These are phyloP conservation scores for Backusella luteola DNA, from an alignment of 192 early-diverging fungal species.

Conservation along the genomic window DNA sequence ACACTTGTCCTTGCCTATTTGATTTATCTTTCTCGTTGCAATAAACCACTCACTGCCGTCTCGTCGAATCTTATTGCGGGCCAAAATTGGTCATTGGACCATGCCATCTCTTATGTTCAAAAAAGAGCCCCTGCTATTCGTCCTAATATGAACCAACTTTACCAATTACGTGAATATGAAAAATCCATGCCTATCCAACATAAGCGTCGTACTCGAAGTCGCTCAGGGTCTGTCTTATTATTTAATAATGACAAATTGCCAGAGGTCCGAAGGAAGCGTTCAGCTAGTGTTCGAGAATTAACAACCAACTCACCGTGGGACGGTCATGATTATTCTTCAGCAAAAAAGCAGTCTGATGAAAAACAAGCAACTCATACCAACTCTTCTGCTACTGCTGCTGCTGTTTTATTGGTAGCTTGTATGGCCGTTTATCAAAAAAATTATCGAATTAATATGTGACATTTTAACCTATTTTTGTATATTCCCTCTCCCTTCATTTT, in stretches of 20 bases:
- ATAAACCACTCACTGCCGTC: not conserved
- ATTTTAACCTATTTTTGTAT: not conserved
- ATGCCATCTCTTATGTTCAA: slow-evolving; percentile 79
- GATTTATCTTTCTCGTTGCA: slow-evolving; percentile 53
- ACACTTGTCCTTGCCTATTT: slow-evolving; percentile 85
- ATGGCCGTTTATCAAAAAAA: not conserved
- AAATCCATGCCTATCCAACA: slow-evolving; percentile 15
- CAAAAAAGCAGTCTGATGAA: not conserved
- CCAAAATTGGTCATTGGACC: slow-evolving; percentile 48
- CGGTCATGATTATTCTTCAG: not conserved
- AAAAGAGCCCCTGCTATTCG: slow-evolving; percentile 64
- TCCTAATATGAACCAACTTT: slow-evolving; percentile 79
- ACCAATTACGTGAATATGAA: slow-evolving; percentile 75
- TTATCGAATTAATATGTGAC: slow-evolving; percentile 1
- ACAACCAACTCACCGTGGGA: not conserved
- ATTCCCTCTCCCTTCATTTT: not conserved
- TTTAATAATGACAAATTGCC: not conserved
- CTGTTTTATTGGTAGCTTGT: not conserved
- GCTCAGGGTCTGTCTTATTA: not conserved
- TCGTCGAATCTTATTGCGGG: slow-evolving; percentile 55
- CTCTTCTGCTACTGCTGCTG: not conserved
- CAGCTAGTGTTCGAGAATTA: not conserved
- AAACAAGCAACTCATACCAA: not conserved
- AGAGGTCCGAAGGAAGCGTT: not conserved
- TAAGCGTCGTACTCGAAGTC: not conserved